phyloP scores from a whole-genome alignment of 169 alveolate species.

The Cryptosporidium sp. region DNA sequence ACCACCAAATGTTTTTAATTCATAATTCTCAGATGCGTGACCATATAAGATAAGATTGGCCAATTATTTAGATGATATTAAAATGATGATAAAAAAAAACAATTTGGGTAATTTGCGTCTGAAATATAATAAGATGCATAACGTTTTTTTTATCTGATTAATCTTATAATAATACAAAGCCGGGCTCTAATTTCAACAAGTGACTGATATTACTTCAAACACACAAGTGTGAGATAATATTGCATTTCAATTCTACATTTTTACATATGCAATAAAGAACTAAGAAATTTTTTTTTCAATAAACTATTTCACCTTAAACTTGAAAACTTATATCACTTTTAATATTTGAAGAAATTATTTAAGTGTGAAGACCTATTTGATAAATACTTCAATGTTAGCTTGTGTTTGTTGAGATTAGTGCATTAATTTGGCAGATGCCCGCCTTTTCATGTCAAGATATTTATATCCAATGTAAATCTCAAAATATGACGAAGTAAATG shows the following conservation, averaged over 20 bases:
- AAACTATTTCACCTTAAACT: too few species aligned
- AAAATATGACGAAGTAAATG: background rate
- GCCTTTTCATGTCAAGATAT: slow-evolving; percentile 29
- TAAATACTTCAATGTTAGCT: background rate
- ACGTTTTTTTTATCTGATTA: slow-evolving; percentile 51
- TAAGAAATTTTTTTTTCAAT: too few species aligned
- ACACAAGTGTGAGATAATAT: too few species aligned
- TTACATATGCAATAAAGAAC: too few species aligned
- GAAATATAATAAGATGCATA: slow-evolving; percentile 48
- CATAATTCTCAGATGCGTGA: background rate
- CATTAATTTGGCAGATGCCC: slow-evolving; percentile 13
- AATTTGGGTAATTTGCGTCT: slow-evolving; percentile 76
- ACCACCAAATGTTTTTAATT: background rate
- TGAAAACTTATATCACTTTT: too few species aligned
- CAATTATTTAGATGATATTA: background rate
- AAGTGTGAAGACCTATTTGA: background rate
- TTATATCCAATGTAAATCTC: slow-evolving; percentile 58
- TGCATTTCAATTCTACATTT: too few species aligned
- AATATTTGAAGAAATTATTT: too few species aligned
- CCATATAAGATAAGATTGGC: background rate
- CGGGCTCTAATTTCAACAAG: background rate
- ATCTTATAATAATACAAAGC: background rate
- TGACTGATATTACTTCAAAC: too few species aligned
- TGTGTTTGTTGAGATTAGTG: background rate
- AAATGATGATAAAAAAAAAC: slow-evolving; percentile 62